phyloP scores from a whole-genome alignment of 441 rosid genomes.

The Erysimum cheiri region DNA sequence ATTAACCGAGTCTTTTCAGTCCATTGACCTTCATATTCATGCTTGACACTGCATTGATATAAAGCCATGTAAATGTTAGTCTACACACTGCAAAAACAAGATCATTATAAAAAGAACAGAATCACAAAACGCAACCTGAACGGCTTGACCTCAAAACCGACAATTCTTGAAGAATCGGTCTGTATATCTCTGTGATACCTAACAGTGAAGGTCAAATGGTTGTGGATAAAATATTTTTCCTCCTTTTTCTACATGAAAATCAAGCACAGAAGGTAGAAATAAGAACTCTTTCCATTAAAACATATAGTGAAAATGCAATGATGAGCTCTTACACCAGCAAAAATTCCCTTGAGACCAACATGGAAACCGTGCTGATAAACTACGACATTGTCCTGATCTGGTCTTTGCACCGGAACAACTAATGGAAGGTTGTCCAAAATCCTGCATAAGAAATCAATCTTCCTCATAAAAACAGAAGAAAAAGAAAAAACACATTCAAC shows the following conservation, averaged over 20 bases:
- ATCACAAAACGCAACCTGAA: conserved; percentile 58
- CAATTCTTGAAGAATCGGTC: conserved; percentile 73
- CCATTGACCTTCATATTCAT: conserved; percentile 87
- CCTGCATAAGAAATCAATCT: conserved; percentile 52
- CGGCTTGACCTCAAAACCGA: conserved; percentile 94
- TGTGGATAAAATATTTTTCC: conserved; percentile 83
- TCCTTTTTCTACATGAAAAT: conserved; percentile 66
- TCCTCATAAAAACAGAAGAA: conserved; percentile 8
- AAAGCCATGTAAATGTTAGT: conserved; percentile 22
- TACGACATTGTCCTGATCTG: conserved; percentile 61
- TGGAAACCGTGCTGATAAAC: conserved; percentile 87
- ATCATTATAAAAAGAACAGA: not conserved
- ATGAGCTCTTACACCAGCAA: conserved; percentile 68
- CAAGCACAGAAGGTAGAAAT: conserved; percentile 8
- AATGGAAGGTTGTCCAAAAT: conserved; percentile 96
- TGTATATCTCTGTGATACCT: conserved; percentile 72
- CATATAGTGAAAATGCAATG: not conserved
- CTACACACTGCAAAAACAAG: not conserved
- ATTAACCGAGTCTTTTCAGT: conserved; percentile 72
- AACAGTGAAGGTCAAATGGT: conserved; percentile 80
- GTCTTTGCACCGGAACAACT: conserved; percentile 70
- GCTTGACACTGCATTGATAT: conserved; percentile 67
- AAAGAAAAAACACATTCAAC: conserved; percentile 7
- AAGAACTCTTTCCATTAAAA: conserved; percentile 25
- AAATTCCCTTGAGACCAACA: conserved; percentile 83